Evolutionary conservation across 2,329 filamentous ascomycete genomes (phyloP), one percentile per base, ranked within the genome.

Genomic region (Coniochaeta prunicola): DNA sequence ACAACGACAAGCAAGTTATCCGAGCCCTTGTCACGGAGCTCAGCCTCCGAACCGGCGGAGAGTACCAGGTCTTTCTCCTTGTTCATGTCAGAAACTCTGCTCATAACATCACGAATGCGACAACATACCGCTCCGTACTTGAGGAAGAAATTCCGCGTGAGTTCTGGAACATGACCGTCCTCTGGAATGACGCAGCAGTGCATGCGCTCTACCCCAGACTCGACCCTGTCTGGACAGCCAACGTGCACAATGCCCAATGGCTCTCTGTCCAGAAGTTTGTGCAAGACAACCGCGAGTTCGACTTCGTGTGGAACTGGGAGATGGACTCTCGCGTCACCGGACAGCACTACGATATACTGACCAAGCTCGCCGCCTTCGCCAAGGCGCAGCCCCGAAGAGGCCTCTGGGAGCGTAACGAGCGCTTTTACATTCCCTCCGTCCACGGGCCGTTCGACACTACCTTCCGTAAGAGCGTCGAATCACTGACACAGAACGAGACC

Each of bases 261-360:
- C 79, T 91, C 64, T 87, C 88, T 6, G 79, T 92, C 2, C 89
- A 92, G 68, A 87, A 87, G 72, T 92, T 92, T 68, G 84, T 84
- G 60, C 81, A 88, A 66, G 87, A 88, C 56, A 87, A 91, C 66
- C 89, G 89, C 0, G 85, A 93, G 66, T 94, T 90, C 63, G 88
- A 92, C 64, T 91, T 83, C 66, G 80, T 91, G 64, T 94, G 90
- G 89, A 92, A 93, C 70, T 92, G 89, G 90, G 91, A 94, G 69
- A 89, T 91, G 74, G 90, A 94, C 68, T 86, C 88, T 33, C 82
- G 91, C 54, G 88, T 89, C 67, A 91, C 86, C 0, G 90, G 90
- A 9, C 89, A 94, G 63, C 87, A 92, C 73, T 92, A 93, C 71
- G 87, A 93, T 65, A 83, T 93, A 63, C 82, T 91, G 48, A 81